Evolutionary conservation across 2,329 filamentous ascomycete species (phyloP).

Genomic region (Calonectria montana): DNA sequence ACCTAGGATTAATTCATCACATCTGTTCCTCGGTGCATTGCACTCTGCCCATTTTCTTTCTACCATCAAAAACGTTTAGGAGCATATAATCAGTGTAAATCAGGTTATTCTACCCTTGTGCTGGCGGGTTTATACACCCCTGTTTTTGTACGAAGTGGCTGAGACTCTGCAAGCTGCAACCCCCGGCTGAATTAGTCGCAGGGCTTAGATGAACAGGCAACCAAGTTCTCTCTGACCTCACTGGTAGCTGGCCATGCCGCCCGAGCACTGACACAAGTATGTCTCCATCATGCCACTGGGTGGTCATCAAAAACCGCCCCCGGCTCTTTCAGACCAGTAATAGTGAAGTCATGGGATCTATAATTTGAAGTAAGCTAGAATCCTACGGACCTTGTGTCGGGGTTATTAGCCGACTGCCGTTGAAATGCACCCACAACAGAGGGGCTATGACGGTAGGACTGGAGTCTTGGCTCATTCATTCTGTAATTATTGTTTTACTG

Average conservation of each 20-base stretch:
- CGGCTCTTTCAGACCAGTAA: neutral
- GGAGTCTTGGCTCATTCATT: no score
- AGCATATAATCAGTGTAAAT: neutral
- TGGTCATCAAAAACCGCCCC: neutral
- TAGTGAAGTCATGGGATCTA: neutral
- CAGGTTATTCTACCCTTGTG: neutral
- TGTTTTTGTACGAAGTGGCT: neutral
- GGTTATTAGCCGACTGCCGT: neutral
- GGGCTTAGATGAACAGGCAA: conserved; percentile 3
- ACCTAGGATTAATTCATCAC: no score
- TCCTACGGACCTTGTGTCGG: no score
- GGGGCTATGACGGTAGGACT: neutral
- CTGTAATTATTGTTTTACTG: neutral
- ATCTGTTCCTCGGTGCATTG: neutral
- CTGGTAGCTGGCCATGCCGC: neutral
- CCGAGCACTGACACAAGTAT: neutral
- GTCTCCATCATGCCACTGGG: neutral
- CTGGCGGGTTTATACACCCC: neutral
- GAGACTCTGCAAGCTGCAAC: neutral
- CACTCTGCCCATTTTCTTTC: neutral
- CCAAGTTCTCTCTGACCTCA: neutral
- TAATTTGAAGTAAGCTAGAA: no score
- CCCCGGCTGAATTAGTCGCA: neutral
- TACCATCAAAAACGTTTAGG: no score
- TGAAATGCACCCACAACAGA: neutral